Base-by-base conservation (phyloP, 805 yeast genomes). In the Candida takata region DNA sequence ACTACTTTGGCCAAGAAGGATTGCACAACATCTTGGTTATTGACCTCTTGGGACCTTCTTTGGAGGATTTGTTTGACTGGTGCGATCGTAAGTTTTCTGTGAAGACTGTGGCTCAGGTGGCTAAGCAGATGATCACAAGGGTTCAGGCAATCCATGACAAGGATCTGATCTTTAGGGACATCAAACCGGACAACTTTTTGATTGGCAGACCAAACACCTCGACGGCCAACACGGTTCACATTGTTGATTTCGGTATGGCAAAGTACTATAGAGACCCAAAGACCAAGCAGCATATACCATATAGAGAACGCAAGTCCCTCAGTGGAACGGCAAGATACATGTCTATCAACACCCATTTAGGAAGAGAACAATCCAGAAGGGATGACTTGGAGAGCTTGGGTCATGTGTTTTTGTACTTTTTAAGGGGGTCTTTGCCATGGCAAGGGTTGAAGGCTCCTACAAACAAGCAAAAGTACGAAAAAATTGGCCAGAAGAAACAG, bases 311-410 rank as follows among this genome's bases (percentile, higher is more conserved):
- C 60, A 92, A 92, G 63, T 85, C 95, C 5, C 67, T 92, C 45
- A 83, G 95, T 59, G 98, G 98, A 33, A 92, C 98, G 3, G 98
- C 97, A n/a, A 72, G 98, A 52, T 92, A 92, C 65, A 92, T 92
- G 97, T 82, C 95, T 21, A 88, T 92, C 47, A 92, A 92, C 65
- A 92, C 98, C 8, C 98, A 92, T 62, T 66, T 92, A 52, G 98
- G 98, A 33, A 77, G 97, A 52, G 98, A 92, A 61, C 98, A 92
- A 67, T 79, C 85, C 52, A 79, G 98, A 58, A 74, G 98, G 52
- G 98, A 92, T 56, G 98, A 92, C 62, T 72, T 92, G 55, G 98
- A 92, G 65, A 85, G 95, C 37, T 70, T 92, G 55, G 98, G 97
- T 24, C 97, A 92, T 60, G 98, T 92, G 8, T 86, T 92, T 55